These are phyloP conservation scores for Lactifluus volemus DNA, from an alignment of 768 basidiomycete species.

Conservation along the genomic window DNA sequence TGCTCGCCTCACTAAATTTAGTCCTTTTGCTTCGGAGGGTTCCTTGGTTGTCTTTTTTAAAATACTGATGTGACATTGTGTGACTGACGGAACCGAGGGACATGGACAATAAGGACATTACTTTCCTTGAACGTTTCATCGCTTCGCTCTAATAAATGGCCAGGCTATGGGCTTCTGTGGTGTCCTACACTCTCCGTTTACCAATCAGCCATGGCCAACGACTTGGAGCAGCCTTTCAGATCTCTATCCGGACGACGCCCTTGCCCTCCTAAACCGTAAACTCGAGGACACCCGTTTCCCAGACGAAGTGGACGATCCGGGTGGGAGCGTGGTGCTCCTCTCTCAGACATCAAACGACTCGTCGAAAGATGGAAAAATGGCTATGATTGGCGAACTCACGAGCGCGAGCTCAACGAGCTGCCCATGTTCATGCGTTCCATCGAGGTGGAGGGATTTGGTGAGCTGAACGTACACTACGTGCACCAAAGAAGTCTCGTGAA, in stretches of 20 bases:
- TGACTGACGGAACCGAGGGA: too few relatives aligned
- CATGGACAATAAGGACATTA: too few relatives aligned
- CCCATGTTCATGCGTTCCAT: slow-evolving; percentile 30
- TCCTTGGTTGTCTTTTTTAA: too few relatives aligned
- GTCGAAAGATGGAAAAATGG: slow-evolving; percentile 24
- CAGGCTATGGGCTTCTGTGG: too few relatives aligned
- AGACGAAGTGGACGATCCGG: slow-evolving; percentile 44
- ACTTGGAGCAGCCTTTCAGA: slow-evolving; percentile 29
- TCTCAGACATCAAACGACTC: slow-evolving; percentile 23
- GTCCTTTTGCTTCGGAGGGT: too few relatives aligned
- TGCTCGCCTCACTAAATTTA: too few relatives aligned
- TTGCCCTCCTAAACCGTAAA: slow-evolving; percentile 38
- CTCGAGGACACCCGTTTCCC: slow-evolving; percentile 42
- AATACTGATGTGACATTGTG: too few relatives aligned
- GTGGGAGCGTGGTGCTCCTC: slow-evolving; percentile 40
- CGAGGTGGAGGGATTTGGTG: slow-evolving; percentile 25
- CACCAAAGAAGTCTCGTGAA: slow-evolving; percentile 23
- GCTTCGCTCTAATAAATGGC: too few relatives aligned
- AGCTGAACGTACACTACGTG: slow-evolving; percentile 29
- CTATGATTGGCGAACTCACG: slow-evolving; percentile 26
- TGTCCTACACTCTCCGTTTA: too few relatives aligned
- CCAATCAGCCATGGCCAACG: not conserved
- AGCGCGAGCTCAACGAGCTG: slow-evolving; percentile 25
- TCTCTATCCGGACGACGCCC: slow-evolving; percentile 27
- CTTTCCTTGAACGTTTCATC: too few relatives aligned